Conservation (phyloP, 805 yeast genomes). For the Clavispora carvajalis region DNA sequence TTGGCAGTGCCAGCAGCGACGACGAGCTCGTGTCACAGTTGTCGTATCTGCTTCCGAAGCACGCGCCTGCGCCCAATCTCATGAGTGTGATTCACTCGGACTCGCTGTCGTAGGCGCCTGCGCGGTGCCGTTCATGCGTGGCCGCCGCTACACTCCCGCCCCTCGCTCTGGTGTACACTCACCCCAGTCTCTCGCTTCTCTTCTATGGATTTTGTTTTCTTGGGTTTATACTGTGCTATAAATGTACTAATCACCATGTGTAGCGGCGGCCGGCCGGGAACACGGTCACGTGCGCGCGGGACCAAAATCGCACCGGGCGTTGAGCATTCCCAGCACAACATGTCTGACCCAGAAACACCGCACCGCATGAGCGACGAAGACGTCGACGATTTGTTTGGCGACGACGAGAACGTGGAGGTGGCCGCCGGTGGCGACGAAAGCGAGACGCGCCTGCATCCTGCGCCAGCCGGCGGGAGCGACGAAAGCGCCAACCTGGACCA, state of each 20-base stretch:
- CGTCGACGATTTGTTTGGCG: constrained; percentile 35
- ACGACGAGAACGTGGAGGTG: constrained; percentile 18
- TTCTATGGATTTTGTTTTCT: background rate
- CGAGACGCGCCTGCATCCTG: constrained; percentile 21
- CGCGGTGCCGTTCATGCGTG: too few relatives aligned
- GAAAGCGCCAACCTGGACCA: background rate
- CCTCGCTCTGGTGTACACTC: background rate
- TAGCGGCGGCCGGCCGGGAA: too few relatives aligned
- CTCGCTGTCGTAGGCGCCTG: too few relatives aligned
- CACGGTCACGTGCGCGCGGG: constrained; percentile 8
- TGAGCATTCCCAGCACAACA: constrained; percentile 4
- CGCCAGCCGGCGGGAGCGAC: constrained; percentile 17
- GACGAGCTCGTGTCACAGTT: constrained; percentile 6
- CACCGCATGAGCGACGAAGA: constrained; percentile 18
- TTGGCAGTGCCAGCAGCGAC: constrained; percentile 14
- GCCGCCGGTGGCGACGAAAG: constrained; percentile 5
- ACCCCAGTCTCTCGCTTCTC: constrained; percentile 1
- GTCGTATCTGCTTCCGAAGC: background rate
- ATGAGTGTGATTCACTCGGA: background rate
- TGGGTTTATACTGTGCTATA: background rate
- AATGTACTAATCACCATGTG: background rate
- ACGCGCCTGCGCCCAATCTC: constrained; percentile 1
- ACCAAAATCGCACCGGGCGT: background rate
- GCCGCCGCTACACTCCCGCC: too few relatives aligned
- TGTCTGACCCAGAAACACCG: constrained; percentile 24